Evolutionary conservation across 371 early-diverging fungal species (phyloP).

Genomic region (Rhizomucor miehei): DNA sequence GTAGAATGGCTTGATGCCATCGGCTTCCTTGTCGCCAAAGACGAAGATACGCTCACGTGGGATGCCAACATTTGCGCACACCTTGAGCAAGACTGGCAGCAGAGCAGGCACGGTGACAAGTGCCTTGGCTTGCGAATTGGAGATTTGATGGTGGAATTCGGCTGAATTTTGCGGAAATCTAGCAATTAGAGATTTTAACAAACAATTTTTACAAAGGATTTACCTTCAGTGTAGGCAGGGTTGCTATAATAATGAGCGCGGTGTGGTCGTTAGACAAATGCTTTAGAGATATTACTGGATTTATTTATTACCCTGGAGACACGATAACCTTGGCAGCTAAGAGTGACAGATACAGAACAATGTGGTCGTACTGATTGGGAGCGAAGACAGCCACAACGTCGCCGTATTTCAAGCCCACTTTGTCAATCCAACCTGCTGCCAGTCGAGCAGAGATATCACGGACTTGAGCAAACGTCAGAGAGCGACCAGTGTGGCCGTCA

Average conservation of each 20-base stretch:
- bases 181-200: too few relatives aligned
- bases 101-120: constrained; percentile 49
- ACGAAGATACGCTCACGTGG: constrained; percentile 48
- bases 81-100: constrained; percentile 43
- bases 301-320: constrained; percentile 27
- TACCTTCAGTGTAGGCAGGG: constrained; percentile 23
- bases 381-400: constrained; percentile 70
- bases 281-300: too few relatives aligned
- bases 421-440: constrained; percentile 63
- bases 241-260: constrained; percentile 10
- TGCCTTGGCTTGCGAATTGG: constrained; percentile 42
- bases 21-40: constrained; percentile 44
- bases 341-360: constrained; percentile 33
- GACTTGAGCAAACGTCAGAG: constrained; percentile 62
- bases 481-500: constrained; percentile 53
- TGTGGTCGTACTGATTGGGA: constrained; percentile 57
- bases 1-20: constrained; percentile 26
- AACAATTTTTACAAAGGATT: neutral
- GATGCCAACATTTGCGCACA: constrained; percentile 54
- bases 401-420: constrained; percentile 53
- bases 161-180: constrained; percentile 1
- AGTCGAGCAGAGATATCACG: constrained; percentile 46
- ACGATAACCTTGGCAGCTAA: constrained; percentile 35
- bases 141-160: constrained; percentile 20
- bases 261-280: too few relatives aligned